Percentiles rank a stretch among this genome's conserved stretches.
Evolutionary conservation across 2,329 filamentous ascomycete genomes (phyloP).

Genomic region (Cladosporium cucumerinum): DNA sequence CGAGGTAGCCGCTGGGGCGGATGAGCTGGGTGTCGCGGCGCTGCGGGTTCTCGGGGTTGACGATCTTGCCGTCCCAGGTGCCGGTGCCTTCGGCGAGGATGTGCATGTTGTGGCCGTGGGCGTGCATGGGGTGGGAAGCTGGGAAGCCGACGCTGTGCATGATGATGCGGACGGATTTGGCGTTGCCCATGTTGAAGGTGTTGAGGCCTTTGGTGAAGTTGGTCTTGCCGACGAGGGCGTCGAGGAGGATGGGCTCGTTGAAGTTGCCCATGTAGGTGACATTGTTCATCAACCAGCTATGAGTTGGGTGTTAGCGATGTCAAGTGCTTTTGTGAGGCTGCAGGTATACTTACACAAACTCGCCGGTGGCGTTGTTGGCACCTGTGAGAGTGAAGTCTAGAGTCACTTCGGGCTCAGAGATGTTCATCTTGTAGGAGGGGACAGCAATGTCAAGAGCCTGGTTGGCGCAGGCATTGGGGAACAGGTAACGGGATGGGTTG

Average conservation of each 20-base stretch:
- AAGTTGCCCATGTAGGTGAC: constrained; percentile 39
- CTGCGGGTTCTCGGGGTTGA: constrained; percentile 28
- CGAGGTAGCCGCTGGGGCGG: constrained; percentile 29
- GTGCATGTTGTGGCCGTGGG: constrained; percentile 34
- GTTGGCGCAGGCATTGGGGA: constrained; percentile 25
- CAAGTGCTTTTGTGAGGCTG: not conserved
- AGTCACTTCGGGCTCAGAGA: constrained; percentile 25
- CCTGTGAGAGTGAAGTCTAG: constrained; percentile 26
- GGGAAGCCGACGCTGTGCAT: constrained; percentile 41
- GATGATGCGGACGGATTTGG: constrained; percentile 55
- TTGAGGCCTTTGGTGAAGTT: constrained; percentile 27
- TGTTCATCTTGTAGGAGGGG: constrained; percentile 23
- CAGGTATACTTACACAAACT: constrained; percentile 33
- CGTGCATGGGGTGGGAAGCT: constrained; percentile 33
- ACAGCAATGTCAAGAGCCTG: constrained; percentile 21
- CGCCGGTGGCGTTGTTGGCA: constrained; percentile 38
- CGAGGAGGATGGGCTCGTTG: constrained; percentile 28
- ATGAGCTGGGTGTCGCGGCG: constrained; percentile 30
- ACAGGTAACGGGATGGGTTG: constrained; percentile 19
- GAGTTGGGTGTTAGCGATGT: not conserved
- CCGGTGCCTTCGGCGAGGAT: constrained; percentile 26
- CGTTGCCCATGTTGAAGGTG: constrained; percentile 49
- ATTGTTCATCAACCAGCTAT: constrained; percentile 50
- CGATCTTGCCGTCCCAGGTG: constrained; percentile 28
- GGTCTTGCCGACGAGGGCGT: constrained; percentile 25